phyloP scores from a whole-genome alignment of 1,139 yeast genomes.

The Magnusiomyces fungicola region DNA sequence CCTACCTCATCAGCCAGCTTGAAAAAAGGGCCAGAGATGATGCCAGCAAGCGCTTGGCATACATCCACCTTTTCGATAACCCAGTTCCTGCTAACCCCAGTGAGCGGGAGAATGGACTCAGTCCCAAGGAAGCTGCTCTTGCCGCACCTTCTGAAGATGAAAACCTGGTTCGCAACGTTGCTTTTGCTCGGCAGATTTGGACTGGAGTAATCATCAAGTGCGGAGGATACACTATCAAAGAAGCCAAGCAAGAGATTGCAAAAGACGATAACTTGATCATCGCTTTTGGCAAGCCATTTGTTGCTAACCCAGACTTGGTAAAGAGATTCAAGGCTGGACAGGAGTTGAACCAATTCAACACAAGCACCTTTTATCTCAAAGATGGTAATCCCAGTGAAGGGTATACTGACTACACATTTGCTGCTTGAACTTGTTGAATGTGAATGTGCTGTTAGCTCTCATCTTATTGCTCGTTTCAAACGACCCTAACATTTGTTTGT shows the following conservation, averaged over 20 bases:
- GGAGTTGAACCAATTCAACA: slow-evolving; percentile 35
- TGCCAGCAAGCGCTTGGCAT: slow-evolving; percentile 41
- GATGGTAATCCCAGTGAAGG: slow-evolving; percentile 19
- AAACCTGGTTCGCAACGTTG: slow-evolving; percentile 21
- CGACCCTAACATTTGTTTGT: too few species aligned
- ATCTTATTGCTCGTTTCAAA: too few species aligned
- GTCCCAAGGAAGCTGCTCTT: slow-evolving; percentile 8
- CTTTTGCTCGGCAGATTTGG: slow-evolving; percentile 39
- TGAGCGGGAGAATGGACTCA: slow-evolving; percentile 1
- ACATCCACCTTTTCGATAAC: slow-evolving; percentile 46
- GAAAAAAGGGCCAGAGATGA: slow-evolving; percentile 24
- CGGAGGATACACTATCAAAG: slow-evolving; percentile 33
- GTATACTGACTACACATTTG: slow-evolving; percentile 16
- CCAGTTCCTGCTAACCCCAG: slow-evolving; percentile 24
- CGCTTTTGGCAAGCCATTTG: slow-evolving; percentile 41
- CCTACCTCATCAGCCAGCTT: slow-evolving; percentile 27
- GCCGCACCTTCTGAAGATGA: neutral
- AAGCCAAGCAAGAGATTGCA: slow-evolving; percentile 23
- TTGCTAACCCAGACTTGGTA: slow-evolving; percentile 50
- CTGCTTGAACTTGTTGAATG: too few species aligned
- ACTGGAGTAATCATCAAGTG: slow-evolving; percentile 43
- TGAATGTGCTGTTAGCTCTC: too few species aligned
- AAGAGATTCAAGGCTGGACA: slow-evolving; percentile 37
- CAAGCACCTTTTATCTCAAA: slow-evolving; percentile 38
- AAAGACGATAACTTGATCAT: slow-evolving; percentile 35